These are phyloP conservation scores for Pugionium cornutum DNA, from an alignment of 345 rosid species.

Conservation along the genomic window DNA sequence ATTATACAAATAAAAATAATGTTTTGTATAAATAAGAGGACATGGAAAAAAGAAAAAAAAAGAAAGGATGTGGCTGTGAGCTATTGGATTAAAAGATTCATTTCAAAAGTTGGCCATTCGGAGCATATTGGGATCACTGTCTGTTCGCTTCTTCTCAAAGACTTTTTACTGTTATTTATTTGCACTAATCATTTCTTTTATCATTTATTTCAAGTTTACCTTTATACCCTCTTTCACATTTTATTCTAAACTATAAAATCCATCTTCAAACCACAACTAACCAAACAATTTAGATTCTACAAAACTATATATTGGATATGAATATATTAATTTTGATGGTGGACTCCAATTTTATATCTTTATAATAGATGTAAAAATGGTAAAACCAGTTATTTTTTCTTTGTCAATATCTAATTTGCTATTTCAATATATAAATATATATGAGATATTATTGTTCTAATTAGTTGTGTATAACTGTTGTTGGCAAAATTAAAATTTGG, in stretches of 20 bases:
- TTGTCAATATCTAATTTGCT: background rate
- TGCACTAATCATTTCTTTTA: background rate
- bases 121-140: conserved; percentile 44
- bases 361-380: too few species aligned
- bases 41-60: conserved; percentile 6
- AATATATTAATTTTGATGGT: too few species aligned
- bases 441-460: too few species aligned
- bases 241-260: too few species aligned
- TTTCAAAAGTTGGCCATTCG: conserved; percentile 41
- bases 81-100: conserved; percentile 41
- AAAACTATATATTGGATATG: too few species aligned
- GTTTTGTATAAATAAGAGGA: background rate
- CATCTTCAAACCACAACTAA: too few species aligned
- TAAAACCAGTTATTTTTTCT: too few species aligned
- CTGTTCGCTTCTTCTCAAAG: conserved; percentile 47
- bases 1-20: conserved; percentile 10
- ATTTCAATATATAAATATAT: background rate
- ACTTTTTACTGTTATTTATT: conserved; percentile 23
- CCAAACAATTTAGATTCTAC: too few species aligned
- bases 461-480: background rate
- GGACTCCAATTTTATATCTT: too few species aligned
- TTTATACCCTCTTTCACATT: conserved; percentile 6
- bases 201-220: background rate
- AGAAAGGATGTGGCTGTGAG: conserved; percentile 33
- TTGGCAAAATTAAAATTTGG: background rate